These are phyloP conservation scores for Nannochloropsis salina DNA, from an alignment of 108 stramenopile species.

Conservation along the genomic window DNA sequence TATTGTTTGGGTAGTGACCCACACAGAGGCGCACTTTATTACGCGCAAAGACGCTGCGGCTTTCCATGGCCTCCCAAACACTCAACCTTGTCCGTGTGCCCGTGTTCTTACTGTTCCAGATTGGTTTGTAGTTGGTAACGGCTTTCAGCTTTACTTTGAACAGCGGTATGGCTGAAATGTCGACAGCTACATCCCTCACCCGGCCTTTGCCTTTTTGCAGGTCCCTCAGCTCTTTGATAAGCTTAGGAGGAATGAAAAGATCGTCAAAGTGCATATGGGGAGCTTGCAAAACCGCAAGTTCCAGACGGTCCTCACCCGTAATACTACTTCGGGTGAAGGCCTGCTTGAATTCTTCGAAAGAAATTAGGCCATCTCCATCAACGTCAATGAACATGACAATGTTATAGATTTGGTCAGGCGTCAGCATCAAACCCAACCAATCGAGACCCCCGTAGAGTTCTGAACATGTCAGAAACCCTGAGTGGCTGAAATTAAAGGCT, in stretches of 20 bases:
- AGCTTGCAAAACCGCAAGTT: slow-evolving; percentile 36
- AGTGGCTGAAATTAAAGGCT: slow-evolving; percentile 84
- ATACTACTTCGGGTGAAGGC: slow-evolving; percentile 60
- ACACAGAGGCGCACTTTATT: slow-evolving; percentile 81
- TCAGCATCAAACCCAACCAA: slow-evolving; percentile 66
- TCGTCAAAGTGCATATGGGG: slow-evolving; percentile 41
- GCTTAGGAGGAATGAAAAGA: slow-evolving; percentile 47
- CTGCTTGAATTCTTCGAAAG: slow-evolving; percentile 86
- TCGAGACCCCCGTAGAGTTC: slow-evolving; percentile 89
- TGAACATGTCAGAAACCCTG: slow-evolving; percentile 80
- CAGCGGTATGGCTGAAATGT: background rate
- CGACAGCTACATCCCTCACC: slow-evolving; percentile 19
- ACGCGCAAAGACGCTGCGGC: slow-evolving; percentile 26
- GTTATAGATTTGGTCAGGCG: slow-evolving; percentile 61
- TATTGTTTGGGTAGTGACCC: slow-evolving; percentile 77
- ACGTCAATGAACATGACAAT: slow-evolving; percentile 87
- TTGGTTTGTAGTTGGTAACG: background rate
- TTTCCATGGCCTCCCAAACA: slow-evolving; percentile 31
- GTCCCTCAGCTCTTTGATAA: slow-evolving; percentile 74
- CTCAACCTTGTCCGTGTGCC: slow-evolving; percentile 33
- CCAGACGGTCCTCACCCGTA: slow-evolving; percentile 18
- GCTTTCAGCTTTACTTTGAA: background rate
- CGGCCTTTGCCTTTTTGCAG: slow-evolving; percentile 27
- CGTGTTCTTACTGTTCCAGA: background rate
- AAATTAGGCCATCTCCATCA: slow-evolving; percentile 84